These are phyloP conservation scores for Pistacia vera DNA, from an alignment of 345 rosid genomes.

Conservation along the genomic window DNA sequence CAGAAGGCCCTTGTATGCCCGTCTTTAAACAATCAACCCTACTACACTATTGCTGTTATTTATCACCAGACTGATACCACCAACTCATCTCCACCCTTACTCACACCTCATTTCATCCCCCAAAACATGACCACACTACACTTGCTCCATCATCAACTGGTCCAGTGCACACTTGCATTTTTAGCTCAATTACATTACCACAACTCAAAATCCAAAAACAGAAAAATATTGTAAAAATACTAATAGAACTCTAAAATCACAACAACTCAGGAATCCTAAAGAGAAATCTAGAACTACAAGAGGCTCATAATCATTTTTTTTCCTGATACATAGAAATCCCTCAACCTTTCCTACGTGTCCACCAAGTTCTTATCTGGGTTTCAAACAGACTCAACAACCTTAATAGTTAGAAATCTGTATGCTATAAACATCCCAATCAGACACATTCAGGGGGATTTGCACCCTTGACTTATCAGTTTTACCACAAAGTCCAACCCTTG, in stretches of 20 bases:
- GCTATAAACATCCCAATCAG: too few relatives aligned
- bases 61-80: background rate
- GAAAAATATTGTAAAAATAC: background rate
- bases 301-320: too few relatives aligned
- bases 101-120: background rate
- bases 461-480: too few relatives aligned
- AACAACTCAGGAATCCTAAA: background rate
- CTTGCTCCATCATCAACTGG: background rate
- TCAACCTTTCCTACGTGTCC: too few relatives aligned
- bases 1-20: background rate
- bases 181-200: background rate
- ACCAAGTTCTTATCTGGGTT: too few relatives aligned
- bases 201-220: background rate
- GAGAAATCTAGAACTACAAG: background rate
- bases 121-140: background rate
- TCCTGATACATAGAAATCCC: too few relatives aligned
- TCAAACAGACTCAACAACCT: too few relatives aligned
- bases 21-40: background rate
- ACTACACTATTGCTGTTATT: background rate
- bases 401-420: too few relatives aligned
- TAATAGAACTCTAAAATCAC: too few relatives aligned
- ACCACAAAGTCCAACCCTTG: too few relatives aligned
- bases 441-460: too few relatives aligned
- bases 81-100: background rate
- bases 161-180: background rate